A percentile compares a stretch with the other conserved stretches of the same genome.
Conservation (phyloP, 257 asterid species). For the Solanum tarapatanum region DNA sequence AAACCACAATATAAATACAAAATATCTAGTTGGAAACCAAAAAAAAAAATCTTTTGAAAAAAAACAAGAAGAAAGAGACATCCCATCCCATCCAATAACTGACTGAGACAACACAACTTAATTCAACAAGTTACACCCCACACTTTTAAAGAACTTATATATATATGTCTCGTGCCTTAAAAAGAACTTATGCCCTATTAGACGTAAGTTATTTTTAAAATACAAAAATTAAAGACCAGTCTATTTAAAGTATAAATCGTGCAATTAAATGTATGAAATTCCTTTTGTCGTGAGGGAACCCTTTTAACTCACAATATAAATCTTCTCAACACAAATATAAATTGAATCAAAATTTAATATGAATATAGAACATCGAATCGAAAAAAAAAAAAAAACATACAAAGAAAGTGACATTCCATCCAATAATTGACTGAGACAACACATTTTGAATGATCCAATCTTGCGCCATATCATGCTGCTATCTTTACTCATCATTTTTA, state of each 20-base stretch:
- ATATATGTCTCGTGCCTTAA: not conserved
- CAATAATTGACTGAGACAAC: not conserved
- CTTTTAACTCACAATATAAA: not conserved
- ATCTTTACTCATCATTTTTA: not conserved
- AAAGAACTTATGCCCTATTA: not conserved
- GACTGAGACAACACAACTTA: not conserved
- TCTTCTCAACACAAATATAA: not conserved
- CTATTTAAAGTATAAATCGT: fast-evolving
- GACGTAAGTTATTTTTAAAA: not conserved
- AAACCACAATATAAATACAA: not conserved
- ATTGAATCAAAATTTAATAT: not conserved
- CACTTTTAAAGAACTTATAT: not conserved
- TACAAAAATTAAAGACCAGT: not conserved
- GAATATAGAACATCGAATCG: not conserved
- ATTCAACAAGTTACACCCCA: not conserved
- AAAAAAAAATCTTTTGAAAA: not conserved
- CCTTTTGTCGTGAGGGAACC: not conserved
- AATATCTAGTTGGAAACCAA: not conserved
- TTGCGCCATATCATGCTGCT: not conserved
- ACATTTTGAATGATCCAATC: not conserved
- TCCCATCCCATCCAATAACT: not conserved
- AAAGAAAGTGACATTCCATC: not conserved
- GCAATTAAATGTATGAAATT: not conserved
- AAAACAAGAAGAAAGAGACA: too few relatives aligned
- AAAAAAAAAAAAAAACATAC: not conserved